A percentile compares a stretch with the other conserved stretches of the same genome.
These are phyloP conservation scores for Ogataea populi-albae DNA, from an alignment of 805 yeast species.

Conservation along the genomic window DNA sequence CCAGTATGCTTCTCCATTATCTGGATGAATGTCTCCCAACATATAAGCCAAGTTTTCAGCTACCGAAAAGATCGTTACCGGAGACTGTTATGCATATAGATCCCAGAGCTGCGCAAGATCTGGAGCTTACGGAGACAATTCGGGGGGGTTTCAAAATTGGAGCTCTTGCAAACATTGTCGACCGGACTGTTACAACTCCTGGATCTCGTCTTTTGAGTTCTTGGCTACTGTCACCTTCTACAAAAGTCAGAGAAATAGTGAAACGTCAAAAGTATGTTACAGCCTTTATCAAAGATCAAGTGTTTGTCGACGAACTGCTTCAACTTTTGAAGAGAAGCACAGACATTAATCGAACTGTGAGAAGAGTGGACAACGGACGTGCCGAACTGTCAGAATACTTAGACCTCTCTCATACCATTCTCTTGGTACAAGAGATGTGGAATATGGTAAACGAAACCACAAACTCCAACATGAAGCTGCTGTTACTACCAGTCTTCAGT, in stretches of 20 bases:
- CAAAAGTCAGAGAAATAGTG: constrained; percentile 52
- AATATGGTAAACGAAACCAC: constrained; percentile 12
- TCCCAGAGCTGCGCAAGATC: constrained; percentile 69
- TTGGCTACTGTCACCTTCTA: constrained; percentile 81
- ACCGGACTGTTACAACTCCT: constrained; percentile 72
- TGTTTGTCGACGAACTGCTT: constrained; percentile 32
- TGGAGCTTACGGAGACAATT: constrained; percentile 64
- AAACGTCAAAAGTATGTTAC: constrained; percentile 53
- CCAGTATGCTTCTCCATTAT: constrained; percentile 64
- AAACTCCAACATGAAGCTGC: constrained; percentile 5
- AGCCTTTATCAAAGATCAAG: constrained; percentile 35
- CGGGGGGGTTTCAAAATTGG: constrained; percentile 60
- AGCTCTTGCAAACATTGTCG: constrained; percentile 65
- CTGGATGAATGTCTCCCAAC: constrained; percentile 72
- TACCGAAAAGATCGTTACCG: constrained; percentile 59
- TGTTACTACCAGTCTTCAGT: constrained; percentile 21
- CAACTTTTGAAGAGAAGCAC: constrained; percentile 42
- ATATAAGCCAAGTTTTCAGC: constrained; percentile 55
- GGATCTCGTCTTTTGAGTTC: constrained; percentile 77
- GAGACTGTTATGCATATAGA: constrained; percentile 70
- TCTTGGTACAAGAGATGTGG: constrained; percentile 29
- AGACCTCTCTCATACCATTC: constrained; percentile 29
- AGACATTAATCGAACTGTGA: constrained; percentile 60
- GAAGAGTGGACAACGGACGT: constrained; percentile 46
- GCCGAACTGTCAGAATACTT: constrained; percentile 31